Evolutionary conservation across 108 stramenopile species (phyloP), one percentile per base, ranked within the genome.

Genomic region (Cylindrotheca fusiformis): DNA sequence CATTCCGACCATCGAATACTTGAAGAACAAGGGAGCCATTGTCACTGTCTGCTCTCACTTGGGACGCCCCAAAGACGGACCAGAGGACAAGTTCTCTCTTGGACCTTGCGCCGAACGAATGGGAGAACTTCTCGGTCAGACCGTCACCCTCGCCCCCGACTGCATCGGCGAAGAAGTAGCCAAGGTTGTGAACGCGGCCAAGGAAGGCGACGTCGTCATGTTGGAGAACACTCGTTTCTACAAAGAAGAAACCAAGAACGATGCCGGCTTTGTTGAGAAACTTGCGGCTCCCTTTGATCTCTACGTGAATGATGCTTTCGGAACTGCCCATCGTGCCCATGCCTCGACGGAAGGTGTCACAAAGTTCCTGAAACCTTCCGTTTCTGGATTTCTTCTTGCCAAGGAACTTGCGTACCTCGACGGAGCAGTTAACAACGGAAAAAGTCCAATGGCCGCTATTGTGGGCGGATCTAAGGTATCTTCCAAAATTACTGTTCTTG

Each of bases 391-490:
- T 82, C 83, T 97, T 54, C 76, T 99, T 58, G 71, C 74, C 25
- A 73, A 72, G 46, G 82, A 83, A 68, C 49, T 79, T 4, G 67
- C 58, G 58, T 79, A 56, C 55, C 58, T 83, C 33, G 92, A 92
- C 63, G 93, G 94, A 63, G 98, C 98, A 60, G 93, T 99, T 58
- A 50, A 75, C 64, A 93, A 90, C 69, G 98, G 97, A 66, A 77
- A 91, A 77, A 95, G 91, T 76, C 99, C 99, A 36, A 97, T 99
- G 87, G 96, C 97, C 48, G 97, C 86, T 63, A 85, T 99, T 52
- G 82, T 99, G 32, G 99, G 99, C 30, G 99, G 99, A 32, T 95
- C 97, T 50, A 99, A 99, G 84, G 97, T 99, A 18, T 93, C 96
- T 48, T 90, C 96, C 61, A 98, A 99, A 79, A 81, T 99, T 54